Conservation (phyloP, 2,329 filamentous ascomycete species). For the Fusarium musae region DNA sequence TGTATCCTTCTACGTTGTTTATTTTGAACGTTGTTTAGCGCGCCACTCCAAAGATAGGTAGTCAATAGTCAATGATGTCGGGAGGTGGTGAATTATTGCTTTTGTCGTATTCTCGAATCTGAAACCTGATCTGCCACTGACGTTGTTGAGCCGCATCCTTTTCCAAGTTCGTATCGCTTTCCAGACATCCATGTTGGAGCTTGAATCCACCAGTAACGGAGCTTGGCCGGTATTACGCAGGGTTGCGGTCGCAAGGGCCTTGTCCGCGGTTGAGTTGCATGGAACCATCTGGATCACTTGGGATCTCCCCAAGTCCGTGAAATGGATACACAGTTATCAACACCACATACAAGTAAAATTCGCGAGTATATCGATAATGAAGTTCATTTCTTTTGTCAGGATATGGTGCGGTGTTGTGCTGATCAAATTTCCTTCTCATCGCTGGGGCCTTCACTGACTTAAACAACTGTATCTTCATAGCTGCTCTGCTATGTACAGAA, state of each 20-base stretch:
- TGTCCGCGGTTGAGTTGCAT: slow-evolving; percentile 20
- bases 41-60: slow-evolving; percentile 7
- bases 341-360: background rate
- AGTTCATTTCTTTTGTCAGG: background rate
- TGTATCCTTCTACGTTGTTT: background rate
- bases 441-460: background rate
- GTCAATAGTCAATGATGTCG: background rate
- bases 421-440: background rate
- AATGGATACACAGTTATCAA: background rate
- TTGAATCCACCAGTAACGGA: slow-evolving; percentile 34
- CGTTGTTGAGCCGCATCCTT: slow-evolving; percentile 37
- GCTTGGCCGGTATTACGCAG: slow-evolving; percentile 23
- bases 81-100: background rate
- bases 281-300: slow-evolving; percentile 31
- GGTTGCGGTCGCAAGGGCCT: slow-evolving; percentile 25
- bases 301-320: slow-evolving; percentile 7
- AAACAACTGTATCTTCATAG: background rate
- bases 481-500: background rate
- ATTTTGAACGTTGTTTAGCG: background rate
- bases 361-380: background rate
- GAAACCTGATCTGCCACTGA: slow-evolving; percentile 30
- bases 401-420: background rate
- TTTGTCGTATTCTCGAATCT: background rate
- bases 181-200: background rate
- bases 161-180: background rate